A percentile compares a stretch with the other conserved stretches of the same genome.
Evolutionary conservation across 192 early-diverging fungal genomes (phyloP).

Genomic region (Tieghemiomyces parasiticus): DNA sequence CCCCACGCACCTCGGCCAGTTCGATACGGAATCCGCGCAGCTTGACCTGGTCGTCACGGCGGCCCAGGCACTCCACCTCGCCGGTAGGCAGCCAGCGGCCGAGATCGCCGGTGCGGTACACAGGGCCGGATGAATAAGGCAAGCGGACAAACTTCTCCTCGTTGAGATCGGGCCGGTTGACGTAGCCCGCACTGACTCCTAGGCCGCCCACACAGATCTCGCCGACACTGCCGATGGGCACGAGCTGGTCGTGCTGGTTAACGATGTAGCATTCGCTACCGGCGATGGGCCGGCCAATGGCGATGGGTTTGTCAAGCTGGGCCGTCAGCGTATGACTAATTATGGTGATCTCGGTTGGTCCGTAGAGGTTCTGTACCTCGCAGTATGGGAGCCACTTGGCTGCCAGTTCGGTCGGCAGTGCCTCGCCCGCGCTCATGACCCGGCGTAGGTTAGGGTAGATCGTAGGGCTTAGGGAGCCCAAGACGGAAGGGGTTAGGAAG

Average conservation of each 20-base stretch:
- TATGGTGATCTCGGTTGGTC: constrained; percentile 6
- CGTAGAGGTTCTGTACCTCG: not conserved
- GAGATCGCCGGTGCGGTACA: constrained; percentile 11
- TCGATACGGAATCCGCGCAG: constrained; percentile 30
- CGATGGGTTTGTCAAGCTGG: not conserved
- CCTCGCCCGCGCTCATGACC: not conserved
- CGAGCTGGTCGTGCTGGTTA: constrained; percentile 12
- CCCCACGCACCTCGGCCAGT: constrained; percentile 19
- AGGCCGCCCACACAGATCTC: constrained; percentile 26
- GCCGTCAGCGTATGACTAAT: not conserved
- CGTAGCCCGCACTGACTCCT: constrained; percentile 23
- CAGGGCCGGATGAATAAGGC: constrained; percentile 8
- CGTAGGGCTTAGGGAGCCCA: not conserved
- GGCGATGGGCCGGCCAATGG: constrained; percentile 11
- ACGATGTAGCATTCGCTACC: constrained; percentile 14
- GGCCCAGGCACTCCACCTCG: constrained; percentile 17
- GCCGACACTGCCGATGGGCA: constrained; percentile 23
- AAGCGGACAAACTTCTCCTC: constrained; percentile 16
- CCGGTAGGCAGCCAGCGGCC: constrained; percentile 10
- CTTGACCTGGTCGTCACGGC: constrained; percentile 34
- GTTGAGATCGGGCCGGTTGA: constrained; percentile 27
- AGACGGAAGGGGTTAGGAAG: not conserved
- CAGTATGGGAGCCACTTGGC: not conserved
- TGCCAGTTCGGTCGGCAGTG: not conserved
- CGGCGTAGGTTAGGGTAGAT: not conserved